Evolutionary conservation across 1,284 basidiomycete species (phyloP).

Genomic region (Meira miltonrushii): DNA sequence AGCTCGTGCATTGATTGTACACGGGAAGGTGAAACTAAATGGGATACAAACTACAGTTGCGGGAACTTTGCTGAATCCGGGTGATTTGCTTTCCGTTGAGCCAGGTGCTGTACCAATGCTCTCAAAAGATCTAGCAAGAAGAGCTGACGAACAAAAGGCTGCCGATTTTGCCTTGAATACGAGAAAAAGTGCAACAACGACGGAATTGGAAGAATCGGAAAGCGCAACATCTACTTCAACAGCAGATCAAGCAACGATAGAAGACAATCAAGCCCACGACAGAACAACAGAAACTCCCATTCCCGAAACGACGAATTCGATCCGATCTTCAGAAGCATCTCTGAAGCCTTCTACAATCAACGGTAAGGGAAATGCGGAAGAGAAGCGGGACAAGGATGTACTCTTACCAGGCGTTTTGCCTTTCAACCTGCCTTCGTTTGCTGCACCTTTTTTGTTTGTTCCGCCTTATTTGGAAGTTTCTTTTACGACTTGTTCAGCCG

Average conservation of each 20-base stretch:
- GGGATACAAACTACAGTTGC: slow-evolving; percentile 80
- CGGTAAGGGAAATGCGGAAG: neutral
- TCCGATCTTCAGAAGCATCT: neutral
- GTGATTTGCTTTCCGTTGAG: slow-evolving; percentile 87
- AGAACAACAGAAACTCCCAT: neutral
- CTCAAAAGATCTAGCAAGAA: slow-evolving; percentile 30
- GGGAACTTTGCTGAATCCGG: slow-evolving; percentile 84
- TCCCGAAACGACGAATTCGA: neutral
- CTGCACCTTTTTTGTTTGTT: slow-evolving; percentile 86
- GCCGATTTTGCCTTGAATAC: slow-evolving; percentile 9
- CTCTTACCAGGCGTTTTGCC: slow-evolving; percentile 42
- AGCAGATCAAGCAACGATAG: neutral
- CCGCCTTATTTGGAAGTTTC: slow-evolving; percentile 90
- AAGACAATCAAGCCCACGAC: neutral
- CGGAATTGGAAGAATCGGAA: neutral
- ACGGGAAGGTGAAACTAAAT: slow-evolving; percentile 83
- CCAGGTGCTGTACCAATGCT: slow-evolving; percentile 72
- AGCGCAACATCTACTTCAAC: neutral
- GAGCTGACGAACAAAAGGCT: slow-evolving; percentile 21
- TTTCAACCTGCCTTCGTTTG: slow-evolving; percentile 80
- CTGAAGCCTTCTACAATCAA: slow-evolving; percentile 3
- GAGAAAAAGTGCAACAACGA: neutral
- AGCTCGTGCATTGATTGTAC: slow-evolving; percentile 76
- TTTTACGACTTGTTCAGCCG: slow-evolving; percentile 82
- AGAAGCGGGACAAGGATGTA: slow-evolving; percentile 16